These are phyloP conservation scores for Naganishia albida DNA, from an alignment of 1,284 basidiomycete genomes.

Conservation along the genomic window DNA sequence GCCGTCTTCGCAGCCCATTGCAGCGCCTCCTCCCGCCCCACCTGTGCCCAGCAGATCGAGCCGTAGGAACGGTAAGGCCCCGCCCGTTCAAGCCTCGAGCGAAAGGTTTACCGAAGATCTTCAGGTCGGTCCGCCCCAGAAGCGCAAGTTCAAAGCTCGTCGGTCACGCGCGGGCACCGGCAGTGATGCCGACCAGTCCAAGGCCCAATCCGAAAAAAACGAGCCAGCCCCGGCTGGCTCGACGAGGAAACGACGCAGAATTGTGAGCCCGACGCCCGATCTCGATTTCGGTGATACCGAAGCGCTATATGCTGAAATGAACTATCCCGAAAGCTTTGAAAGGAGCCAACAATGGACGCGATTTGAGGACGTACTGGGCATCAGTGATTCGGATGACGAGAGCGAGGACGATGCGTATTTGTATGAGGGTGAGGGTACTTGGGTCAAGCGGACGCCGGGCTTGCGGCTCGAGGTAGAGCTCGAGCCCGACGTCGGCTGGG, in stretches of 20 bases:
- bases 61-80: constrained; percentile 4
- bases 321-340: constrained; percentile 29
- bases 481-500: constrained; percentile 4
- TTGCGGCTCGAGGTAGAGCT: constrained; percentile 13
- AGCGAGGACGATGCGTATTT: neutral
- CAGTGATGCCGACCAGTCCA: constrained; percentile 4
- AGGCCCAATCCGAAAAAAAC: neutral
- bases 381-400: constrained; percentile 4
- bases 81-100: neutral
- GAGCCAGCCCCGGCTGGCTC: neutral
- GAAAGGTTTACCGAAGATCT: neutral
- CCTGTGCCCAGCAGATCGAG: neutral
- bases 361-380: constrained; percentile 17
- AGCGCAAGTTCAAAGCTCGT: constrained; percentile 4
- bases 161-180: neutral
- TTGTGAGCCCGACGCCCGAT: constrained; percentile 28
- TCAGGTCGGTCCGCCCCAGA: neutral
- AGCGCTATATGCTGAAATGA: constrained; percentile 26
- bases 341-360: constrained; percentile 15
- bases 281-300: constrained; percentile 3
- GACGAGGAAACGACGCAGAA: constrained; percentile 20
- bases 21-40: neutral
- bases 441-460: neutral
- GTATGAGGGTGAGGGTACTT: neutral
- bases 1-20: neutral